Percentiles rank a stretch among this genome's conserved stretches.
Evolutionary conservation across 1,139 yeast genomes (phyloP).

Genomic region (Blastobotrys indianensis): DNA sequence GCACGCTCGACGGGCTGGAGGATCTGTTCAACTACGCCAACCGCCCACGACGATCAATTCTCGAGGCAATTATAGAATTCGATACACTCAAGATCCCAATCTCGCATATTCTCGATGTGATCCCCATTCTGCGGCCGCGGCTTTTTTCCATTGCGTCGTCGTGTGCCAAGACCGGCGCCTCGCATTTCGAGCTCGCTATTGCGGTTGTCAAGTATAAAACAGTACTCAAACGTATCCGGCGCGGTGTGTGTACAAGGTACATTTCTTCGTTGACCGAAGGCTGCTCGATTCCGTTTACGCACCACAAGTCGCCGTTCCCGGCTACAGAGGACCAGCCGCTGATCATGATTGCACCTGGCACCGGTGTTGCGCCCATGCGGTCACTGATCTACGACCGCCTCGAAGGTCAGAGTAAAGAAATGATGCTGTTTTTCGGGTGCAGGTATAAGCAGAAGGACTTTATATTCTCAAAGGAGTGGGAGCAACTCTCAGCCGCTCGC

Average conservation of each 20-base stretch:
- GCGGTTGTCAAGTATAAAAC: constrained; percentile 89
- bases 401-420: constrained; percentile 9
- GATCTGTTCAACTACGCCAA: constrained; percentile 85
- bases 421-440: constrained; percentile 66
- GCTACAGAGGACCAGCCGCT: constrained; percentile 43
- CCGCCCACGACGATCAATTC: constrained; percentile 79
- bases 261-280: constrained; percentile 45
- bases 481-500: constrained; percentile 18
- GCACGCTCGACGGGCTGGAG: constrained; percentile 57
- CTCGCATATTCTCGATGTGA: constrained; percentile 63
- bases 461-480: constrained; percentile 56
- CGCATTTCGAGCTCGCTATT: constrained; percentile 55
- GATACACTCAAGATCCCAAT: constrained; percentile 67
- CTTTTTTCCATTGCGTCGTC: constrained; percentile 75
- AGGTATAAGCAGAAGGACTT: constrained; percentile 63
- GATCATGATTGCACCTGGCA: constrained; percentile 80
- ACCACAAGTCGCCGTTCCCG: constrained; percentile 41
- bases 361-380: constrained; percentile 88
- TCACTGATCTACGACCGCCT: constrained; percentile 43
- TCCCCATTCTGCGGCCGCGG: constrained; percentile 76
- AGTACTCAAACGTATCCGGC: constrained; percentile 63
- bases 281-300: constrained; percentile 49
- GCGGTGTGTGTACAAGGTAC: constrained; percentile 84
- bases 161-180: constrained; percentile 21
- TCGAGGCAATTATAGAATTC: constrained; percentile 81